Conservation (phyloP, 2,329 filamentous ascomycete genomes). For the Fonsecaea multimorphosa region DNA sequence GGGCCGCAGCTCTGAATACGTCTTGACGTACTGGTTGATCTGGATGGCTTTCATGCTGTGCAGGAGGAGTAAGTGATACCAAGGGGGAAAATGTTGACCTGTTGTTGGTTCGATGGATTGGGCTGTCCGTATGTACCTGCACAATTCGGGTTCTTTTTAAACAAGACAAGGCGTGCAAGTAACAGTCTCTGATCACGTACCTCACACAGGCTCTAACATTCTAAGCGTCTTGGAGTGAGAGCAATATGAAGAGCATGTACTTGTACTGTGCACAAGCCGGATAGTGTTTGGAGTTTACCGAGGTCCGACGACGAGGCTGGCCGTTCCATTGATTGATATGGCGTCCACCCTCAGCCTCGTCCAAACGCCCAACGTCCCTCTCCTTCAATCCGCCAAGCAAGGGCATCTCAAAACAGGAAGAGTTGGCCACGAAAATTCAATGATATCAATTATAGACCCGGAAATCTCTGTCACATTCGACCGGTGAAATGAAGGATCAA, state of each 20-base stretch:
- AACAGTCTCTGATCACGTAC: background rate
- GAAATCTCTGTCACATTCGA: background rate
- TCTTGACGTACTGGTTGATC: slow-evolving; percentile 46
- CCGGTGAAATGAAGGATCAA: background rate
- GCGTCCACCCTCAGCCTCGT: background rate
- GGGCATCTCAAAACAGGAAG: too few relatives aligned
- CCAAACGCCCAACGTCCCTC: too few relatives aligned
- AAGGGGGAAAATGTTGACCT: too few relatives aligned
- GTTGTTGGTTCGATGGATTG: too few relatives aligned
- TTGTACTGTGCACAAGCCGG: background rate
- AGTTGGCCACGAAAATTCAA: too few relatives aligned
- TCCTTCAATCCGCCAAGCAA: background rate
- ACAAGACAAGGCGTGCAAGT: background rate
- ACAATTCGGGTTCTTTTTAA: too few relatives aligned
- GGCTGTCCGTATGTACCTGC: too few relatives aligned
- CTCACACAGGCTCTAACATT: background rate
- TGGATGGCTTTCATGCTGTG: slow-evolving; percentile 51
- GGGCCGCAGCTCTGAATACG: slow-evolving; percentile 43
- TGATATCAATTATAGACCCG: background rate
- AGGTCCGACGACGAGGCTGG: background rate
- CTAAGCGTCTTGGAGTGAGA: background rate
- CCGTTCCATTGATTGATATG: background rate
- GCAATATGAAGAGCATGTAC: background rate
- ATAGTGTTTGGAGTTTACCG: background rate
- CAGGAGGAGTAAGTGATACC: too few relatives aligned